Conservation (phyloP, 306 rosid species). For the Cucurbita pepo region DNA sequence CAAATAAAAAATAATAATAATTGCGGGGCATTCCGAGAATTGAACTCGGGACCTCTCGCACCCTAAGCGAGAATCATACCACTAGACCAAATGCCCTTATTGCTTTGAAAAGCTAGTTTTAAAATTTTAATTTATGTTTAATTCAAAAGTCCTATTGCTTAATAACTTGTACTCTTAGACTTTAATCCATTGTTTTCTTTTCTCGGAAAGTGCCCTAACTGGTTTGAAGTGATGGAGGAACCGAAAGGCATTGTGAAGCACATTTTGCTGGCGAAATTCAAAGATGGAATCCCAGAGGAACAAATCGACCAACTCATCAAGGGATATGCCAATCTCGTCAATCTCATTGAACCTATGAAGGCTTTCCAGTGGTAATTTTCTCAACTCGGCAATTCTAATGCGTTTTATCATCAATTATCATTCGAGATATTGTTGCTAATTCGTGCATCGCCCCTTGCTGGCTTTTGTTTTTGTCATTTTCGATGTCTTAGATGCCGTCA, state of each 20-base stretch:
- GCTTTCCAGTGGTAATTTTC: constrained; percentile 58
- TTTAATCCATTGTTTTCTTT: too few species aligned
- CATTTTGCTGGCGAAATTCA: constrained; percentile 55
- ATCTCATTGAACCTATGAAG: constrained; percentile 51
- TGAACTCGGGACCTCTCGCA: constrained; percentile 10
- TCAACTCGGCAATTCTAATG: not conserved
- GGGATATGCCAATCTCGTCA: constrained; percentile 55
- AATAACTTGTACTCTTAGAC: too few species aligned
- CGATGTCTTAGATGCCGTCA: not conserved
- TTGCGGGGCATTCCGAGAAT: constrained; percentile 1
- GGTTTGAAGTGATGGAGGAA: constrained; percentile 32
- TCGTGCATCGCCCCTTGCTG: not conserved
- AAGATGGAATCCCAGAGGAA: constrained; percentile 27
- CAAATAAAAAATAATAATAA: too few species aligned
- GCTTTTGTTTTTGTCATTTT: not conserved
- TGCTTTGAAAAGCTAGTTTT: too few species aligned
- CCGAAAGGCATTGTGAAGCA: constrained; percentile 60
- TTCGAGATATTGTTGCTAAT: not conserved
- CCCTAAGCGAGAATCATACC: constrained; percentile 9
- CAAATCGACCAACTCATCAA: constrained; percentile 44
- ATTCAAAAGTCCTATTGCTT: too few species aligned
- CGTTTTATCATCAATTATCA: not conserved
- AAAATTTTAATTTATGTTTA: too few species aligned
- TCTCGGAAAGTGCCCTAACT: too few species aligned
- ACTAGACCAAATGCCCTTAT: not conserved